Evolutionary conservation across 306 rosid genomes (phyloP).

Genomic region (Adenanthera pavonina): DNA sequence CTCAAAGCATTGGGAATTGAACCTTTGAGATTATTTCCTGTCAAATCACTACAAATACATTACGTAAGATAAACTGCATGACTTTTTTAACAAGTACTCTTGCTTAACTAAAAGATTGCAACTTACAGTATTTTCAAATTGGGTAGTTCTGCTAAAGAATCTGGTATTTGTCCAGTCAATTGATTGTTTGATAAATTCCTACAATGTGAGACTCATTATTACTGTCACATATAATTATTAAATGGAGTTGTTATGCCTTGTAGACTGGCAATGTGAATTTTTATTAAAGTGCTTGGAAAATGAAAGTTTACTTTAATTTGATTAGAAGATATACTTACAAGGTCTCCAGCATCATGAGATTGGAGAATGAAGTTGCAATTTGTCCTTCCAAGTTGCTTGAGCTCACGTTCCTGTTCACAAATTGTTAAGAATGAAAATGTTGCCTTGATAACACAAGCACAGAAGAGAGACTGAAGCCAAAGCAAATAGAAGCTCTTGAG

Average conservation of each 20-base stretch:
- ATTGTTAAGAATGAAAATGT: not conserved
- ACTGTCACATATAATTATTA: not conserved
- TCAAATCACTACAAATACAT: constrained; percentile 1
- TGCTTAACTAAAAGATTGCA: not conserved
- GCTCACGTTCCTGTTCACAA: not conserved
- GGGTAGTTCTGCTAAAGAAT: constrained; percentile 6
- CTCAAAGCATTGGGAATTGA: constrained; percentile 7
- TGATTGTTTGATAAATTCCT: constrained; percentile 36
- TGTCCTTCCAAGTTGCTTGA: not conserved
- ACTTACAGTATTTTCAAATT: constrained; percentile 29
- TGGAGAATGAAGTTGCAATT: not conserved
- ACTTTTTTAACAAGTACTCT: not conserved
- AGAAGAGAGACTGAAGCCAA: not conserved
- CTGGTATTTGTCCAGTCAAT: constrained; percentile 30
- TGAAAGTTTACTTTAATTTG: not conserved
- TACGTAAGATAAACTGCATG: not conserved
- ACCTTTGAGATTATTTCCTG: constrained; percentile 8
- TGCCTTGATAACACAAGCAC: not conserved
- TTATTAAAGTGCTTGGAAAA: too few species aligned
- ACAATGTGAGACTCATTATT: not conserved
- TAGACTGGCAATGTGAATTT: not conserved
- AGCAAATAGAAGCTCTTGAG: not conserved
- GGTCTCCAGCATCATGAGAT: not conserved
- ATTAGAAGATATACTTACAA: constrained; percentile 1
- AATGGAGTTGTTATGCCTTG: not conserved